Evolutionary conservation across 148 eudicot genomes (phyloP).

Genomic region (Rhododendron ovatum): DNA sequence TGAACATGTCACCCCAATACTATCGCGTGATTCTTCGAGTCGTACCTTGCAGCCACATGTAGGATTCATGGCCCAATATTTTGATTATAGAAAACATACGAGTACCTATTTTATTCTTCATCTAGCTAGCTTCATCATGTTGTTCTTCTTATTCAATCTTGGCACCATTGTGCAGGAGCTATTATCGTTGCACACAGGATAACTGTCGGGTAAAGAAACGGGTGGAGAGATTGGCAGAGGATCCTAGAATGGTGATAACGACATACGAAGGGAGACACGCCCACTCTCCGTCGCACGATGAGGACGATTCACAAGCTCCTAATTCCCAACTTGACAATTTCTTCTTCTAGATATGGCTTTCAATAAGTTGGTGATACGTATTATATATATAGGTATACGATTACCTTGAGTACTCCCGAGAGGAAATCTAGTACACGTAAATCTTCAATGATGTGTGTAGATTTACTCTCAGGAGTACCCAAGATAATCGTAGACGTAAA

Average conservation of each 20-base stretch:
- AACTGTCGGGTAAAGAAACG: conserved; percentile 77
- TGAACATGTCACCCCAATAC: too few species aligned
- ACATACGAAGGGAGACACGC: conserved; percentile 79
- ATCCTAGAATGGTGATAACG: conserved; percentile 87
- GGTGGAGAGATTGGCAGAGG: conserved; percentile 81
- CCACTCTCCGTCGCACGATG: conserved; percentile 67
- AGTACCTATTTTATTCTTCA: not conserved
- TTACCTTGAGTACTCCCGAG: not conserved
- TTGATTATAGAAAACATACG: too few species aligned
- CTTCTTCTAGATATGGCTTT: conserved; percentile 20
- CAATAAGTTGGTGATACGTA: not conserved
- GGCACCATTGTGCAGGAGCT: conserved; percentile 48
- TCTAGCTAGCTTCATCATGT: not conserved
- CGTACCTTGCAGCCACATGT: not conserved
- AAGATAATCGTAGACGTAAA: not conserved
- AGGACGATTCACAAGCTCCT: conserved; percentile 42
- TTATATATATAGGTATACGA: not conserved
- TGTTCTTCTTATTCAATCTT: not conserved
- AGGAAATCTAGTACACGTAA: not conserved
- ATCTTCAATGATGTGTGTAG: not conserved
- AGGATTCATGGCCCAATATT: not conserved
- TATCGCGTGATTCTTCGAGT: too few species aligned
- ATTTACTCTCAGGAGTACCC: not conserved
- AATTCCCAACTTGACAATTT: conserved; percentile 40
- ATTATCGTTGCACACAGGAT: conserved; percentile 78